phyloP scores from a whole-genome alignment of 1,139 yeast species.

The Debaryomycetaceae sp. region DNA sequence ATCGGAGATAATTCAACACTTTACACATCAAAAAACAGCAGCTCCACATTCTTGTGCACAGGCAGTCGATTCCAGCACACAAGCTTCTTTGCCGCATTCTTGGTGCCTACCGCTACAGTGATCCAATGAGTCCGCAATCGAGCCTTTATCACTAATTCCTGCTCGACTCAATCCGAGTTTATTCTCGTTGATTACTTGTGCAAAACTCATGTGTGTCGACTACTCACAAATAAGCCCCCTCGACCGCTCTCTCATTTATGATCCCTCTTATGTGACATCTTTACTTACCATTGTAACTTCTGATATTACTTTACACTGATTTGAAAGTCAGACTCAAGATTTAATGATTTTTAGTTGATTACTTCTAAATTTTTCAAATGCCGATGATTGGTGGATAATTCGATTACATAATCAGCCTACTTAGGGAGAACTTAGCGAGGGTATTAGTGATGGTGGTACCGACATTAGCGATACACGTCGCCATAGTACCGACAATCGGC shows the following conservation, averaged over 20 bases:
- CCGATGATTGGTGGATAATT: conserved; percentile 11
- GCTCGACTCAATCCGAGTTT: no score
- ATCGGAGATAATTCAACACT: not conserved
- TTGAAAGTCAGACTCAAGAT: not conserved
- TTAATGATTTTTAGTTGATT: not conserved
- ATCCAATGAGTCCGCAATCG: no score
- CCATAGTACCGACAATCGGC: no score
- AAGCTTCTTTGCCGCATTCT: no score
- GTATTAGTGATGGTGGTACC: not conserved
- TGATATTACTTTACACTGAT: not conserved
- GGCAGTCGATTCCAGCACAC: not conserved
- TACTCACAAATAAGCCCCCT: no score
- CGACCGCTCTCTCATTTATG: no score
- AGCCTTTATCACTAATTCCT: no score
- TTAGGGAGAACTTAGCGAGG: not conserved
- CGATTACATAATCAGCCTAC: conserved; percentile 6
- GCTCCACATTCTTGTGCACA: not conserved
- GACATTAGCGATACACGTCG: no score
- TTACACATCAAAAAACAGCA: not conserved
- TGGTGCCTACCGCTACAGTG: no score
- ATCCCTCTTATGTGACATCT: no score
- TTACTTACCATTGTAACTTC: not conserved
- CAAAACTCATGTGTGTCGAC: no score
- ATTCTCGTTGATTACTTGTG: no score
- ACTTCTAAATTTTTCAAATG: conserved; percentile 9